Evolutionary conservation across 2,329 filamentous ascomycete genomes (phyloP).

Genomic region (Xylariaceae sp.): DNA sequence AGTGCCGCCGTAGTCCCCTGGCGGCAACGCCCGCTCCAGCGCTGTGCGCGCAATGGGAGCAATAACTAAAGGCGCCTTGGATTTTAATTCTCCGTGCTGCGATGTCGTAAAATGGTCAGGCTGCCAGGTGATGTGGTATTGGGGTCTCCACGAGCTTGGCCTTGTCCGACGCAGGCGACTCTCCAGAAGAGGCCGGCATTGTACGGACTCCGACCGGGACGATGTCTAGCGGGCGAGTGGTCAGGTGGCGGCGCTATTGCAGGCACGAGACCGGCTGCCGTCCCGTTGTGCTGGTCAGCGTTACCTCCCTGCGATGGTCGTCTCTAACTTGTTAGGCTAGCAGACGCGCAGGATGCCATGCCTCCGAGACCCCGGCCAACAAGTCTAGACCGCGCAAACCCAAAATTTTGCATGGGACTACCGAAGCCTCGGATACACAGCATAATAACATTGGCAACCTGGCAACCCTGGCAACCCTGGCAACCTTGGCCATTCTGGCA

Average conservation of each 20-base stretch:
- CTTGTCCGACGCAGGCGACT: neutral
- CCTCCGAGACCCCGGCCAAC: neutral
- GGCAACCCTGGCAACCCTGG: too few species aligned
- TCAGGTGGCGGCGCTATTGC: conserved; percentile 3
- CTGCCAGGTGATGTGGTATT: neutral
- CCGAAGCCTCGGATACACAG: neutral
- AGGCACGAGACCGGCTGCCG: conserved; percentile 9
- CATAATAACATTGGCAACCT: neutral
- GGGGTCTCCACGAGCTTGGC: too few species aligned
- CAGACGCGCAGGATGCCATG: too few species aligned
- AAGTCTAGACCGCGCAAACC: neutral
- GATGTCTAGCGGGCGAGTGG: neutral
- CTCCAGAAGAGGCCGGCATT: neutral
- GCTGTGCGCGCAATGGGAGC: neutral
- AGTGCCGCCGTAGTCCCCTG: neutral
- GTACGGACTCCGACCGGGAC: neutral
- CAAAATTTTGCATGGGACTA: neutral
- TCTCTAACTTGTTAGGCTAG: too few species aligned
- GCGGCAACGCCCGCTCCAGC: neutral
- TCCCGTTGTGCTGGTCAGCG: neutral
- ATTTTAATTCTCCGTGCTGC: neutral
- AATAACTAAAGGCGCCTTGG: neutral
- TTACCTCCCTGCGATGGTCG: too few species aligned
- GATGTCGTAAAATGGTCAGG: neutral
- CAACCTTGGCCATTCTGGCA: too few species aligned